Conservation (phyloP, 768 basidiomycete species). For the Mycena polygramma region DNA sequence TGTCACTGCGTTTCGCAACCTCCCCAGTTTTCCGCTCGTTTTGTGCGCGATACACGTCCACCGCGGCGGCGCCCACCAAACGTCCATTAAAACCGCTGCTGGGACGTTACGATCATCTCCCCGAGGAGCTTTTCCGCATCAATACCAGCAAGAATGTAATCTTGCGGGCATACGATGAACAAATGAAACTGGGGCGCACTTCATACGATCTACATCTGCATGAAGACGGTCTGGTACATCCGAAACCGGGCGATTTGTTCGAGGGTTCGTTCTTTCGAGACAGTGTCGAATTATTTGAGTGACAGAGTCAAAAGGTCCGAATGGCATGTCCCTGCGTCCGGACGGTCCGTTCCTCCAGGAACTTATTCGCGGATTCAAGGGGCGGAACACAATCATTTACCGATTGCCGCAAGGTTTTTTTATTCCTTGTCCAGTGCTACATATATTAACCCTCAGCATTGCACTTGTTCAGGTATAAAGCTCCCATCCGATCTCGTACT, state of each 20-base stretch:
- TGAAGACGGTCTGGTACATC: constrained; percentile 8
- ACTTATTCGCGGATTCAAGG: constrained; percentile 5
- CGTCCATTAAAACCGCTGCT: constrained; percentile 12
- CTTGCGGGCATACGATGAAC: constrained; percentile 9
- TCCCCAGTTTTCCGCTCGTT: constrained; percentile 8
- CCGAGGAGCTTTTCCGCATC: constrained; percentile 17
- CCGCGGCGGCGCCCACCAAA: background rate
- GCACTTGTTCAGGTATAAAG: constrained; percentile 2
- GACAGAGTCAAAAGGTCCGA: background rate
- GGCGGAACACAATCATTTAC: constrained; percentile 7
- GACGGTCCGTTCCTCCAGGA: constrained; percentile 14
- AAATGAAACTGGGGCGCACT: constrained; percentile 5
- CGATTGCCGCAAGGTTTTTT: constrained; percentile 10
- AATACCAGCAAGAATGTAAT: constrained; percentile 3
- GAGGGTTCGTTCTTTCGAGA: background rate
- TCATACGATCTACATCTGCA: constrained; percentile 15
- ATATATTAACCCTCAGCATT: background rate
- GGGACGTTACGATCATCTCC: constrained; percentile 6
- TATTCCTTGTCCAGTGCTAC: background rate
- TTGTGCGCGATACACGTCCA: constrained; percentile 12
- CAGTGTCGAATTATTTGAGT: too few relatives aligned
- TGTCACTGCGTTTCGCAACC: background rate
- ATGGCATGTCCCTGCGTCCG: constrained; percentile 8
- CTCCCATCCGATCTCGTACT: constrained; percentile 3
- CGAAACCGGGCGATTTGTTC: background rate